Conservation (phyloP, 2,329 filamentous ascomycete genomes). For the Rhynchosporium agropyri region DNA sequence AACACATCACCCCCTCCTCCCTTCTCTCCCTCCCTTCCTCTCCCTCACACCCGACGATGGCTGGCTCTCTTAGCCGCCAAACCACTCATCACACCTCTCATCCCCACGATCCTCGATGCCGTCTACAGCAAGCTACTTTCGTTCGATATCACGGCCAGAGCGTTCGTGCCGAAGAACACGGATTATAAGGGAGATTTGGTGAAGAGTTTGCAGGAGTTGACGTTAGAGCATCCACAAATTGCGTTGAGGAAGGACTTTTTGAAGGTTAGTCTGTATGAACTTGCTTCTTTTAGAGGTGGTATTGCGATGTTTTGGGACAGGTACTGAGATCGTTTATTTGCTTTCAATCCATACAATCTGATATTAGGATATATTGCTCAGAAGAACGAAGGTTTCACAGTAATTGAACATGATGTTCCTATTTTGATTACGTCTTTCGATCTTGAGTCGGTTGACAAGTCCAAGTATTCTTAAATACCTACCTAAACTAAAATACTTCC, state of each 20-base stretch:
- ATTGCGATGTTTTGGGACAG: too few species aligned
- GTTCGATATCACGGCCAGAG: constrained; percentile 80
- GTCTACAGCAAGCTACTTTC: constrained; percentile 81
- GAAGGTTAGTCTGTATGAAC: constrained; percentile 40
- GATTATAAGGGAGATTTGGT: constrained; percentile 70
- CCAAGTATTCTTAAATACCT: too few species aligned
- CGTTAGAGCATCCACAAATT: constrained; percentile 68
- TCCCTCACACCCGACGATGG: constrained; percentile 38
- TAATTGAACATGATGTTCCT: too few species aligned
- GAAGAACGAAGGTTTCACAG: too few species aligned
- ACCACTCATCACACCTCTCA: constrained; percentile 54
- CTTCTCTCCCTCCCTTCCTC: constrained; percentile 35
- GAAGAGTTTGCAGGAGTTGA: constrained; percentile 58
- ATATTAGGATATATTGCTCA: too few species aligned
- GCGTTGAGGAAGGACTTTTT: constrained; percentile 76
- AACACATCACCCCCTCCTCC: constrained; percentile 38
- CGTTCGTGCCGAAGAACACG: constrained; percentile 66
- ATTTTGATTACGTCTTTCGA: too few species aligned
- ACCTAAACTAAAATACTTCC: constrained; percentile 29
- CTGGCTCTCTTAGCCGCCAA: constrained; percentile 39
- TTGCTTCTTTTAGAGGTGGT: background rate
- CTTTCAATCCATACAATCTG: background rate
- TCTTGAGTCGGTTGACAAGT: too few species aligned
- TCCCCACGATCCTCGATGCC: constrained; percentile 81
- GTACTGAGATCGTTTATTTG: background rate